These are phyloP conservation scores for Fragosphaeria purpurea DNA, from an alignment of 2,329 filamentous ascomycete species.

Conservation along the genomic window DNA sequence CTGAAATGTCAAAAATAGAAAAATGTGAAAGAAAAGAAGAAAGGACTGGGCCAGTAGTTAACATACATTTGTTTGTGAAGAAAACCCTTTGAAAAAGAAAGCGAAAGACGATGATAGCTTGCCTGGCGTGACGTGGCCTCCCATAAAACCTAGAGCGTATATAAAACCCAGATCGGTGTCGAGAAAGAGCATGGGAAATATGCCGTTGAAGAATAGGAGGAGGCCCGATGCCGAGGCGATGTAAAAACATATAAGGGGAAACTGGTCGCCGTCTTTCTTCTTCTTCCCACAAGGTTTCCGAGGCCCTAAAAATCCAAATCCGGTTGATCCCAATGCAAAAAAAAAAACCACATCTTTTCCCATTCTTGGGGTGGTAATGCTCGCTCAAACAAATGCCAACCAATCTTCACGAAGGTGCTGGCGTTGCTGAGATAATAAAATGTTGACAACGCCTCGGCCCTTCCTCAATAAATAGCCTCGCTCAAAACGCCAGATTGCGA, in stretches of 20 bases:
- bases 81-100: slow-evolving; percentile 25
- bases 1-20: neutral
- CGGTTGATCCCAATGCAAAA: neutral
- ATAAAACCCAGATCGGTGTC: slow-evolving; percentile 7
- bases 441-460: slow-evolving; percentile 4
- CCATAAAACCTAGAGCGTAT: too few species aligned
- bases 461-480: slow-evolving; percentile 1
- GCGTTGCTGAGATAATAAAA: too few species aligned
- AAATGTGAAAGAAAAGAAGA: neutral
- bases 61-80: slow-evolving; percentile 45
- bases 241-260: too few species aligned
- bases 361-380: neutral
- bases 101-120: slow-evolving; percentile 53
- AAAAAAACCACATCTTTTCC: neutral
- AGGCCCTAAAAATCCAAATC: too few species aligned
- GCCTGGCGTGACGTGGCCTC: slow-evolving; percentile 40
- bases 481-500: slow-evolving; percentile 3
- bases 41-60: slow-evolving; percentile 36
- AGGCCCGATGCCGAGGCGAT: too few species aligned
- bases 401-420: neutral
- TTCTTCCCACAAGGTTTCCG: too few species aligned
- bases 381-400: slow-evolving; percentile 2
- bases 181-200: neutral
- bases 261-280: too few species aligned
- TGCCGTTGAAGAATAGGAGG: too few species aligned